These are phyloP conservation scores for Pelargonium cotyledonis DNA, from an alignment of 441 rosid species.

Conservation along the genomic window DNA sequence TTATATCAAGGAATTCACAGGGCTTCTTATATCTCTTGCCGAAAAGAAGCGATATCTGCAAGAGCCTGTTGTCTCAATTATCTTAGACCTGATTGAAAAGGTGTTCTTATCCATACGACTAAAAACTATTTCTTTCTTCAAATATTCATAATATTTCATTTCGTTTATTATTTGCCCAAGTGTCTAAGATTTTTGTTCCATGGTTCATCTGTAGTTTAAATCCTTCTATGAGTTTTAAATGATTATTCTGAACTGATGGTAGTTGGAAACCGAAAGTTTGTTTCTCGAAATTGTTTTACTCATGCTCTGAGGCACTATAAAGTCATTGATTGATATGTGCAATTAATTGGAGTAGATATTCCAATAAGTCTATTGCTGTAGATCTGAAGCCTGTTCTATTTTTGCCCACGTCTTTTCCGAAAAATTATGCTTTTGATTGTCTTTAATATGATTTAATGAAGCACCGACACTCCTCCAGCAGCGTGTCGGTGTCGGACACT, in stretches of 20 bases:
- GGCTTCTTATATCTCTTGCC: slow-evolving; percentile 57
- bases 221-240: not conserved
- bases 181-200: not conserved
- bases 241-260: not conserved
- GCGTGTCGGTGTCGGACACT: no score
- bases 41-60: slow-evolving; percentile 79
- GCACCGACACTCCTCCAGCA: no score
- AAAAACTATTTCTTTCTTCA: not conserved
- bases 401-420: not conserved
- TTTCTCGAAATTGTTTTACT: not conserved
- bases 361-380: not conserved
- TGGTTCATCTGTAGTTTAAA: not conserved
- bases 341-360: no score
- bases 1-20: slow-evolving; percentile 51
- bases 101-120: slow-evolving; percentile 29
- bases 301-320: not conserved
- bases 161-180: not conserved
- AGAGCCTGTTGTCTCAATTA: slow-evolving; percentile 72
- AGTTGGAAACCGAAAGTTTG: not conserved
- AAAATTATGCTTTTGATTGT: not conserved
- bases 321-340: no score
- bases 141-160: not conserved
- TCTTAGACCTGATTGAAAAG: slow-evolving; percentile 67
- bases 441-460: no score
- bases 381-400: not conserved